A percentile compares a stretch with the other conserved stretches of the same genome.
These are phyloP conservation scores for Quercus aquifolioides DNA, from an alignment of 306 rosid genomes.

Conservation along the genomic window DNA sequence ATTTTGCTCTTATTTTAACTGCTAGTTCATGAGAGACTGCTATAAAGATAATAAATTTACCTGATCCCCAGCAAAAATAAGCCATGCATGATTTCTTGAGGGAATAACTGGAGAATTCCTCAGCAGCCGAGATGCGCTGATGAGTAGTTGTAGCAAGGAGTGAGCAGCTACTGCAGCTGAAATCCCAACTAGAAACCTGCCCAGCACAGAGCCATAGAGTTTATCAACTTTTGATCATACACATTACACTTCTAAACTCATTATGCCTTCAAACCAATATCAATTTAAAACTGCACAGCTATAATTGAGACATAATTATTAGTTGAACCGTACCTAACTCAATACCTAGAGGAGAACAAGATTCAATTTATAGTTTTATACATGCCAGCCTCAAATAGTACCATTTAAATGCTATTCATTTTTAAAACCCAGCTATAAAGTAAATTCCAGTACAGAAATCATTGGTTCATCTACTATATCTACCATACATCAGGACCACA, in stretches of 20 bases:
- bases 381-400: neutral
- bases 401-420: neutral
- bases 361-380: neutral
- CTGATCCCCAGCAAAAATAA: conserved; percentile 86
- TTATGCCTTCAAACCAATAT: neutral
- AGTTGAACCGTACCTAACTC: neutral
- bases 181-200: conserved; percentile 78
- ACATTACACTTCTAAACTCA: neutral
- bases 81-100: conserved; percentile 82
- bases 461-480: too few species aligned
- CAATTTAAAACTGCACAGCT: neutral
- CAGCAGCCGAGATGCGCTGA: conserved; percentile 54
- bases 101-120: conserved; percentile 56
- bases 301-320: neutral
- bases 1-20: neutral
- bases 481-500: too few species aligned
- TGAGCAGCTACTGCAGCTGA: conserved; percentile 68
- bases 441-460: too few species aligned
- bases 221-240: conserved; percentile 17
- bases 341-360: neutral
- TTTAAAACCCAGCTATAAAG: neutral
- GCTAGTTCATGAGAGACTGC: neutral
- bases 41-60: conserved; percentile 25
- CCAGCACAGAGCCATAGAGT: conserved; percentile 16
- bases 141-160: conserved; percentile 68